Conservation (phyloP, 768 basidiomycete species). For the Amanita fuliginea region DNA sequence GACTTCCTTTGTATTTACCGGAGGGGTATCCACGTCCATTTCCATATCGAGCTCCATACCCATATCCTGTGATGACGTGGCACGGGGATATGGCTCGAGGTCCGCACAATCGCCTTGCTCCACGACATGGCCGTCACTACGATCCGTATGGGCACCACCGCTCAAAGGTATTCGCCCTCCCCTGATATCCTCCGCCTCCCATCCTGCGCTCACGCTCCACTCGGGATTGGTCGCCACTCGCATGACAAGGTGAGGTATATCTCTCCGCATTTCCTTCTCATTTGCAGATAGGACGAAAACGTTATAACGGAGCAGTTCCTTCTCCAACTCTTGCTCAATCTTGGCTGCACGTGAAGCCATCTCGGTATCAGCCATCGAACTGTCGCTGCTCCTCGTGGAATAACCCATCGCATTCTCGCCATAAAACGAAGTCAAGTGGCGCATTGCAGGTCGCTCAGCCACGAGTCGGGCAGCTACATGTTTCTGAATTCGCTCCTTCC, state of each 20-base stretch:
- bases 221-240: conserved; percentile 27
- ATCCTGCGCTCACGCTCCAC: conserved; percentile 12
- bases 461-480: conserved; percentile 13
- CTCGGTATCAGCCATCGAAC: not conserved
- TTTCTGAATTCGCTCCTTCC: conserved; percentile 32
- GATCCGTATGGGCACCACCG: conserved; percentile 28
- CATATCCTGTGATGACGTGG: not conserved
- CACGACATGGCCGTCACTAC: conserved; percentile 27
- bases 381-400: not conserved
- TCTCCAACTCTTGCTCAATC: conserved; percentile 9
- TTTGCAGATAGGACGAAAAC: conserved; percentile 66
- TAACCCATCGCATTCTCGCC: not conserved
- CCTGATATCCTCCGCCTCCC: conserved; percentile 5
- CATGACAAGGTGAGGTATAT: conserved; percentile 43
- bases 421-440: not conserved
- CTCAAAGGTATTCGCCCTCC: not conserved
- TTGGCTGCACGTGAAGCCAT: not conserved
- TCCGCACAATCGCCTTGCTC: conserved; percentile 16
- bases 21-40: conserved; percentile 8
- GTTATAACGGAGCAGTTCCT: conserved; percentile 46
- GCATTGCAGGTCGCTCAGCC: not conserved
- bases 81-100: conserved; percentile 16
- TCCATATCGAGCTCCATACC: conserved; percentile 13
- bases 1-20: not conserved
- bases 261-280: conserved; percentile 29